Percentiles rank a stretch among this genome's conserved stretches.
phyloP scores from a whole-genome alignment of 495 filamentous ascomycete genomes.

The Haplographium delicatum region DNA sequence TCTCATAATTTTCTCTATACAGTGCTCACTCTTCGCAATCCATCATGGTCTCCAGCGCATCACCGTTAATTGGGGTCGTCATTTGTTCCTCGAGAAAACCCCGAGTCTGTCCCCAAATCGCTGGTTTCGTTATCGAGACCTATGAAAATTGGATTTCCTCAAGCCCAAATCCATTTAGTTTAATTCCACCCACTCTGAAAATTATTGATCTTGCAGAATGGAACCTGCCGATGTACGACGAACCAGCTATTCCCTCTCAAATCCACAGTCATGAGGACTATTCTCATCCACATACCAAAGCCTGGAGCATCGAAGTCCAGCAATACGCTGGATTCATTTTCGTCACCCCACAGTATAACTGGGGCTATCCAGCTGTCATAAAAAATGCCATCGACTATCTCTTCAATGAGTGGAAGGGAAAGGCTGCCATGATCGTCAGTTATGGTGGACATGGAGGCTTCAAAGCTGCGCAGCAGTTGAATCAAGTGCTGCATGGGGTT shows the following conservation, averaged over 20 bases:
- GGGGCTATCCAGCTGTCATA: slow-evolving; percentile 46
- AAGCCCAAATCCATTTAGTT: too few species aligned
- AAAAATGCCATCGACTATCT: slow-evolving; percentile 64
- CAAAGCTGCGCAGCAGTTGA: slow-evolving; percentile 37
- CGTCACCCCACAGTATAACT: slow-evolving; percentile 52
- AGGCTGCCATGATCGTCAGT: slow-evolving; percentile 49
- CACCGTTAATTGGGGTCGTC: slow-evolving; percentile 37
- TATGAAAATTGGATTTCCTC: slow-evolving; percentile 16
- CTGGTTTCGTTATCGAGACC: slow-evolving; percentile 31
- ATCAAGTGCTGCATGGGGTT: slow-evolving; percentile 25
- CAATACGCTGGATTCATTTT: slow-evolving; percentile 51
- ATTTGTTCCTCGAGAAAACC: slow-evolving; percentile 32
- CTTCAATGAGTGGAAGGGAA: slow-evolving; percentile 53
- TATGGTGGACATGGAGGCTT: slow-evolving; percentile 49
- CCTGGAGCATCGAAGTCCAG: slow-evolving; percentile 45
- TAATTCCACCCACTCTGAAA: slow-evolving; percentile 6
- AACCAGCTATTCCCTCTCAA: slow-evolving; percentile 43
- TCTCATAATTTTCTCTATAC: too few species aligned
- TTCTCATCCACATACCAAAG: slow-evolving; percentile 39
- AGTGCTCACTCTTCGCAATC: neutral
- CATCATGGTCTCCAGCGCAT: neutral
- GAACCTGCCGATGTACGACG: slow-evolving; percentile 52
- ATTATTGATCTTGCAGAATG: slow-evolving; percentile 47
- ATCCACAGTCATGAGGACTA: slow-evolving; percentile 40
- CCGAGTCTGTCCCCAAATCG: slow-evolving; percentile 32